A percentile compares a stretch with the other conserved stretches of the same genome.
Evolutionary conservation across 106 monocot genomes (phyloP).

Genomic region (Triglochin maritima): DNA sequence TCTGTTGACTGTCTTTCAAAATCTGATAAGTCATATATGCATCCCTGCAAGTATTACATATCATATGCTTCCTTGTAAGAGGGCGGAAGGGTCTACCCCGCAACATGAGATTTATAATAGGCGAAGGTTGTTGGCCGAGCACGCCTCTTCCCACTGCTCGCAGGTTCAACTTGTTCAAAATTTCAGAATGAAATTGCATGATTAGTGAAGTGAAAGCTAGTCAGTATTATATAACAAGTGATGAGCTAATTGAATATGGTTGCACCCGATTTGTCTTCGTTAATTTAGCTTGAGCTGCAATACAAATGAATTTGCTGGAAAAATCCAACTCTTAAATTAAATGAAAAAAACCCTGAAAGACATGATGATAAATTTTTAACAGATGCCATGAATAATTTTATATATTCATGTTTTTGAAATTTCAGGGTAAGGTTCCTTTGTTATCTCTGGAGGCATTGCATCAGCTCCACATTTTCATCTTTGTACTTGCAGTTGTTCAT

Average conservation of each 20-base stretch:
- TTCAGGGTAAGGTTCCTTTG: conserved; percentile 63
- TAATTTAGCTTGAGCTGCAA: too few relatives aligned
- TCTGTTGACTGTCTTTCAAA: conserved; percentile 63
- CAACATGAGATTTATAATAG: conserved; percentile 13
- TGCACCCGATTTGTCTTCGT: background rate
- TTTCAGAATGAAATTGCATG: background rate
- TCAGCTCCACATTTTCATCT: conserved; percentile 89
- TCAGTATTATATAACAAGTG: background rate
- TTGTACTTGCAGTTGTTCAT: conserved; percentile 76
- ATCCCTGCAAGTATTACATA: conserved; percentile 22
- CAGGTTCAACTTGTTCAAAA: conserved; percentile 15
- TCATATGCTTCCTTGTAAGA: conserved; percentile 74
- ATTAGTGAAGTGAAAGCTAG: background rate
- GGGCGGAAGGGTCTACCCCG: conserved; percentile 2
- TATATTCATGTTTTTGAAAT: background rate
- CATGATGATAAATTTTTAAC: background rate
- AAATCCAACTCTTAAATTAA: too few relatives aligned
- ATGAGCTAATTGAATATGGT: background rate
- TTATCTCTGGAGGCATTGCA: conserved; percentile 82
- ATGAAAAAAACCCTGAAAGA: background rate
- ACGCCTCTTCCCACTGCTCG: conserved; percentile 26
- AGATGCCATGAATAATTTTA: background rate
- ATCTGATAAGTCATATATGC: conserved; percentile 39
- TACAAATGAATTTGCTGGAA: too few relatives aligned
- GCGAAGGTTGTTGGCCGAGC: conserved; percentile 25